Evolutionary conservation across 768 basidiomycete species (phyloP).

Genomic region (Tricholomella constricta): DNA sequence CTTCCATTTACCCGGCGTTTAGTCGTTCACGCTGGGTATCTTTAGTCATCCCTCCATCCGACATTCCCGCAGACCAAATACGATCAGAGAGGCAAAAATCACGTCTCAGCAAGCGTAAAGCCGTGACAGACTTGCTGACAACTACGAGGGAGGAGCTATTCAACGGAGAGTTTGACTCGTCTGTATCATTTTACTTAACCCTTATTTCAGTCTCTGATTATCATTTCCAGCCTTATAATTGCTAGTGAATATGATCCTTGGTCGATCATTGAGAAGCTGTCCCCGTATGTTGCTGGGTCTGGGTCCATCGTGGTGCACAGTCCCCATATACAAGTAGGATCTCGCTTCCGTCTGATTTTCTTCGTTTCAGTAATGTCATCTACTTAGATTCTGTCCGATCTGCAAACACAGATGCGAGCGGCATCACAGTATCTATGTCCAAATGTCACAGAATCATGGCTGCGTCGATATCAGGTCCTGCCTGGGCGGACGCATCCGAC

Average conservation of each 20-base stretch:
- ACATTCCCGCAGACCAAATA: constrained; percentile 56
- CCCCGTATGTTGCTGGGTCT: constrained; percentile 82
- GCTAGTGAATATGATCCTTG: constrained; percentile 85
- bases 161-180: constrained; percentile 89
- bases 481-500: constrained; percentile 95
- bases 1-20: neutral
- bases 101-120: constrained; percentile 77
- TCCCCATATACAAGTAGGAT: constrained; percentile 72
- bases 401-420: constrained; percentile 70
- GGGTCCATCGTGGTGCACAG: constrained; percentile 86
- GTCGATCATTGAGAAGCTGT: constrained; percentile 74
- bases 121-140: constrained; percentile 60
- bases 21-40: constrained; percentile 5
- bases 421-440: constrained; percentile 73
- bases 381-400: constrained; percentile 76
- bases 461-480: constrained; percentile 91
- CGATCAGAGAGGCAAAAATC: constrained; percentile 73
- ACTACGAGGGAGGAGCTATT: constrained; percentile 80
- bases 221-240: constrained; percentile 67
- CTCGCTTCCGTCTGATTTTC: neutral
- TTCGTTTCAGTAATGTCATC: neutral
- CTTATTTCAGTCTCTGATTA: neutral
- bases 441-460: constrained; percentile 82
- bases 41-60: constrained; percentile 60
- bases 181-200: constrained; percentile 20